Base-by-base conservation (phyloP, 176 grass and related monocot genomes). In the Ananas comosus region DNA sequence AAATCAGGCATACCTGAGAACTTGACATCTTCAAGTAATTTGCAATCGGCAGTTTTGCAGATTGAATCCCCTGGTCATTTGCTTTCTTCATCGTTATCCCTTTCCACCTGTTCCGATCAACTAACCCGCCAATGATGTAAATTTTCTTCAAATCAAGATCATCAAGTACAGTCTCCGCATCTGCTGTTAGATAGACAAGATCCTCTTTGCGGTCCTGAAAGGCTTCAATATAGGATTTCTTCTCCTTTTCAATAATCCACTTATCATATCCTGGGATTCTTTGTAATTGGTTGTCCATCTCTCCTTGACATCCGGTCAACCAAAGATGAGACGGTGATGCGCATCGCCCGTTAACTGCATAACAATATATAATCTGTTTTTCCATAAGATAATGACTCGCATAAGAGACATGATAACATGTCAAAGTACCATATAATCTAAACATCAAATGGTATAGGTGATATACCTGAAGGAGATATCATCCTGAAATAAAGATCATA, bases 301-400 rank as follows among this genome's bases (percentile, higher is more conserved):
- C 94, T 64, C 94, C 94, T 51, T 59, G 85, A 69, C 89, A 92
- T 27, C 94, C 89, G 72, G 94, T 97, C 82, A 97, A 79, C 89
- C 89, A 93, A 24, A 97, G 87, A 82, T 97, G 89, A 51, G 86
- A 77, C 14, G 89, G 94, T 57, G 76, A 87, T 70, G 69, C 68
- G 70, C 83, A 97, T 76, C 86, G 87, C 59, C 89, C 86, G 50
- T 97, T 97, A 63, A 85, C 86, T 88, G 87, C 89, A 83, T 97
- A 97, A 80, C 89, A 97, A 64, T 90, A 97, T 87, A 97, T 97
- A 63, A 92, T 88, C 94, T 97, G 79, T 79, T 84, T 72, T 81
- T 76, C 48, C 50, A 85, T 87, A 58, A 90, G 83, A 76, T 66
- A 51, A 82, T 19, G 0, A 63, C 29, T 71, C 66, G 51, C 21